Percentiles rank a stretch among this genome's conserved stretches.
Evolutionary conservation across 73 alveolate species (phyloP).

Genomic region (Loxodes magnus): DNA sequence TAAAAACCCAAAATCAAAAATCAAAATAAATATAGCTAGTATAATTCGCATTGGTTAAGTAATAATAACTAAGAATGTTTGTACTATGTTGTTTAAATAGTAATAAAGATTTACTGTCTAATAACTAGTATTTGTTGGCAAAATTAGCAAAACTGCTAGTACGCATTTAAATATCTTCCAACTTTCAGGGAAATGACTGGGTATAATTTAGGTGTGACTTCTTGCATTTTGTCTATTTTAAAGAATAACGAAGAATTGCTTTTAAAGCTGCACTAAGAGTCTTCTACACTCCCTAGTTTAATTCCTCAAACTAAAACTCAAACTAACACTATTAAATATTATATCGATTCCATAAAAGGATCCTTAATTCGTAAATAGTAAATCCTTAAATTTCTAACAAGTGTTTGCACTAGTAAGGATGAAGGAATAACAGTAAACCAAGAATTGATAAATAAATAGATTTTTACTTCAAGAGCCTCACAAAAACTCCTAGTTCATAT

Average conservation of each 20-base stretch:
- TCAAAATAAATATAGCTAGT: background rate
- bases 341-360: background rate
- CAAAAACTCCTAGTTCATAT: background rate
- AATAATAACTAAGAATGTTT: no score
- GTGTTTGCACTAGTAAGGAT: constrained; percentile 1
- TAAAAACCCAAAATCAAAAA: background rate
- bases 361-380: background rate
- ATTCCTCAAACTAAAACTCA: background rate
- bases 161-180: background rate
- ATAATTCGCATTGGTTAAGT: no score
- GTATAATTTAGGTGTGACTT: constrained; percentile 1
- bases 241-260: constrained; percentile 4
- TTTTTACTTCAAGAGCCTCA: background rate
- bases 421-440: constrained; percentile 8
- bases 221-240: background rate
- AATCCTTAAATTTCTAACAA: background rate
- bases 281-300: background rate
- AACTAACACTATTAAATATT: background rate
- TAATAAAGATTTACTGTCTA: background rate
- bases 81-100: background rate
- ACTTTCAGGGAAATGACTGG: background rate
- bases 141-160: background rate
- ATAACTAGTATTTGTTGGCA: background rate
- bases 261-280: background rate
- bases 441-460: background rate